Percentiles rank a stretch among this genome's conserved stretches.
phyloP scores from a whole-genome alignment of 768 basidiomycete species.

The Boletus rex-veris region DNA sequence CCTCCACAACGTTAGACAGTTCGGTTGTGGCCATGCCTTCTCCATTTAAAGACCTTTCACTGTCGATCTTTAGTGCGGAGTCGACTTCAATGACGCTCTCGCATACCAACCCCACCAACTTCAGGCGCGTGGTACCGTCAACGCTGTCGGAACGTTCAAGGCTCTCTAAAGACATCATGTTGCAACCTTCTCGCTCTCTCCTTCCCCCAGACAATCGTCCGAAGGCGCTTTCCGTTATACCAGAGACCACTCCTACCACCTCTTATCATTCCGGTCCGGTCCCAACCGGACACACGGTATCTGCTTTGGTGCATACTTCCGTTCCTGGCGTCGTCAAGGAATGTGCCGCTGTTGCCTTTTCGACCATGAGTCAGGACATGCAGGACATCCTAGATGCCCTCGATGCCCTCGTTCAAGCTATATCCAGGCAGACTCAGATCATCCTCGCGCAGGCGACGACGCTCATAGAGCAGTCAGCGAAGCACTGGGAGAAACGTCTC shows the following conservation, averaged over 20 bases:
- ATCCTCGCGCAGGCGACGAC: conserved; percentile 33
- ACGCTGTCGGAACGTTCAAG: conserved; percentile 27
- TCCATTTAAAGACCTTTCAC: conserved; percentile 46
- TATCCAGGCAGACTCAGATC: conserved; percentile 42
- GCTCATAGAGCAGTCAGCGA: conserved; percentile 44
- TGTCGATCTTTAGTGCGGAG: conserved; percentile 50
- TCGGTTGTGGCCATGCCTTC: conserved; percentile 34
- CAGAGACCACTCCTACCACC: conserved; percentile 11
- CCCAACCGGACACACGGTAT: conserved; percentile 12
- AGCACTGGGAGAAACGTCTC: conserved; percentile 27
- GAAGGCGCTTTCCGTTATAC: conserved; percentile 31
- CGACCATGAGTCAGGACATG: conserved; percentile 49
- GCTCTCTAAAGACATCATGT: conserved; percentile 35
- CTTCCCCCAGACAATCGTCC: conserved; percentile 18
- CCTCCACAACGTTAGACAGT: conserved; percentile 27
- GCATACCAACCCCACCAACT: conserved; percentile 24
- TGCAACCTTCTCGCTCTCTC: conserved; percentile 32
- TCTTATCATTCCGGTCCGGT: conserved; percentile 12
- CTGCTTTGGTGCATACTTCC: conserved; percentile 37
- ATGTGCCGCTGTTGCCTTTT: conserved; percentile 41
- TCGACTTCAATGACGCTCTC: conserved; percentile 33
- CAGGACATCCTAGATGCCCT: conserved; percentile 56
- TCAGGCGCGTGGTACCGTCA: conserved; percentile 18
- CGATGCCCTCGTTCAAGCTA: conserved; percentile 51
- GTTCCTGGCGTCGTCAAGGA: conserved; percentile 48